Percentiles rank a stretch among this genome's conserved stretches.
phyloP scores from a whole-genome alignment of 2,329 filamentous ascomycete genomes.

The Pyrenochaeta sp. region DNA sequence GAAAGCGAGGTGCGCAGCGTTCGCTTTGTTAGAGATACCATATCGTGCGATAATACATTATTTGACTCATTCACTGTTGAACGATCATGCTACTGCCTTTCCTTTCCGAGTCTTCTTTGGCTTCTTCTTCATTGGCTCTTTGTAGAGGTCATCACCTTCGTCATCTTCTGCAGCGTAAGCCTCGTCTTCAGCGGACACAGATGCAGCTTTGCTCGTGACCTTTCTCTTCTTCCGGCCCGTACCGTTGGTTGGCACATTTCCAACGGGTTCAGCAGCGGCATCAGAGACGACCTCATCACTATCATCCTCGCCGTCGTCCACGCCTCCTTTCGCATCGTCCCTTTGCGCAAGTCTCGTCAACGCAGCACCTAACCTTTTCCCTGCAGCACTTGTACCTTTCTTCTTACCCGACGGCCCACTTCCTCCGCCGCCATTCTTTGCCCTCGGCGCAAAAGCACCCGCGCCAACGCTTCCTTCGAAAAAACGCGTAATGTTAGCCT shows the following conservation, averaged over 20 bases:
- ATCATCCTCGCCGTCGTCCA: constrained; percentile 22
- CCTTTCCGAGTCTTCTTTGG: constrained; percentile 22
- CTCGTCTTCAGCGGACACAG: constrained; percentile 20
- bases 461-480: constrained; percentile 79
- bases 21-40: constrained; percentile 3
- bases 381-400: constrained; percentile 39
- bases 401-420: constrained; percentile 65
- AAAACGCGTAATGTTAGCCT: constrained; percentile 94
- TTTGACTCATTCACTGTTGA: neutral
- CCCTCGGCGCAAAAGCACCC: constrained; percentile 76
- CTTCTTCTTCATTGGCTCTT: constrained; percentile 42
- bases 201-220: constrained; percentile 16
- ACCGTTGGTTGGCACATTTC: neutral
- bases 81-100: constrained; percentile 1
- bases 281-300: constrained; percentile 18
- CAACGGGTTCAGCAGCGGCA: constrained; percentile 15
- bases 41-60: neutral
- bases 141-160: constrained; percentile 33
- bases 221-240: constrained; percentile 31
- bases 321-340: constrained; percentile 34
- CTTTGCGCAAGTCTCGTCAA: constrained; percentile 41
- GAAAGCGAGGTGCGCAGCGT: neutral
- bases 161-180: constrained; percentile 20
- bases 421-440: constrained; percentile 58
- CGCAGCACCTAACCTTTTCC: constrained; percentile 46